Percentiles rank a stretch among this genome's conserved stretches.
Conservation (phyloP, 2,329 filamentous ascomycete species). For the Ophiostoma tasmaniense region DNA sequence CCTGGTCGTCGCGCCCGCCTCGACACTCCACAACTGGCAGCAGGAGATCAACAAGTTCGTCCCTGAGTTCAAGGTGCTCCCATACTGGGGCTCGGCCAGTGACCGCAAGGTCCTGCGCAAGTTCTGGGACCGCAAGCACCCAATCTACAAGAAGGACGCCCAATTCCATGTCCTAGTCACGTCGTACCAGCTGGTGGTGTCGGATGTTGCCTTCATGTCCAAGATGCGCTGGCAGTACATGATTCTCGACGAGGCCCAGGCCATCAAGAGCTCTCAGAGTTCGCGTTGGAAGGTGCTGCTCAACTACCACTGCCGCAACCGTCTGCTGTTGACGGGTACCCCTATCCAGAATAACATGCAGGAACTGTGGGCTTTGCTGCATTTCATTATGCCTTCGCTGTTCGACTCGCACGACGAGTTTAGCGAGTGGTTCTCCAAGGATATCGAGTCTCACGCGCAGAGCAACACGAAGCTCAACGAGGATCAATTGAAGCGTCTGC, state of each 20-base stretch:
- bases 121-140: slow-evolving; percentile 98
- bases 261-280: slow-evolving; percentile 95
- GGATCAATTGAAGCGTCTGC: slow-evolving; percentile 88
- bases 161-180: slow-evolving; percentile 95
- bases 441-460: slow-evolving; percentile 96
- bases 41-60: slow-evolving; percentile 96
- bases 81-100: slow-evolving; percentile 92
- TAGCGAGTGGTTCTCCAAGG: slow-evolving; percentile 89
- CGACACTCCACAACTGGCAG: slow-evolving; percentile 98
- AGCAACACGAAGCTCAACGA: slow-evolving; percentile 99
- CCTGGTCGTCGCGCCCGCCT: slow-evolving; percentile 90
- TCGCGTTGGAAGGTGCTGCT: slow-evolving; percentile 94
- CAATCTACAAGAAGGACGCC: slow-evolving; percentile 87
- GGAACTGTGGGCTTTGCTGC: slow-evolving; percentile 90
- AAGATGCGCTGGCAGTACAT: slow-evolving; percentile 99
- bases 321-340: slow-evolving; percentile 86
- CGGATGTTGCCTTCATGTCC: slow-evolving; percentile 94
- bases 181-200: slow-evolving; percentile 93
- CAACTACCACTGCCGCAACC: slow-evolving; percentile 90
- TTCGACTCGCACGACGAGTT: slow-evolving; percentile 93
- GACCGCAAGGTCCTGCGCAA: slow-evolving; percentile 95
- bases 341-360: slow-evolving; percentile 99
- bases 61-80: slow-evolving; percentile 85
- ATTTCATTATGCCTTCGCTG: slow-evolving; percentile 99
- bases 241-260: slow-evolving; percentile 97